Evolutionary conservation across 805 yeast genomes (phyloP).

Genomic region (Lipomyces starkeyi): DNA sequence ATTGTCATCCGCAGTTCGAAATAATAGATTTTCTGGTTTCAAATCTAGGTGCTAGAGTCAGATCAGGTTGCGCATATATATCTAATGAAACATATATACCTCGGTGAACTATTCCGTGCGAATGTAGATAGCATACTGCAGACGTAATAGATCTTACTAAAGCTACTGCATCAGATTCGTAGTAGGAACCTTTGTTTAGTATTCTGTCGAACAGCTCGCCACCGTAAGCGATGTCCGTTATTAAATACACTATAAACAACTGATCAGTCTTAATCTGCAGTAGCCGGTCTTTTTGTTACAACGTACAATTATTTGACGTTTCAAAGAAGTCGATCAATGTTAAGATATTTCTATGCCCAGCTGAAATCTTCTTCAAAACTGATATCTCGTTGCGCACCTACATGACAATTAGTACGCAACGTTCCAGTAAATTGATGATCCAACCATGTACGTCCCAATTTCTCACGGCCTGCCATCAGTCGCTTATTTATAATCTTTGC

Average conservation of each 20-base stretch:
- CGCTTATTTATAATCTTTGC: conserved; percentile 59
- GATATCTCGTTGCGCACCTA: conserved; percentile 65
- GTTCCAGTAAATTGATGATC: background rate
- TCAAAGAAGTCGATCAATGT: conserved; percentile 73
- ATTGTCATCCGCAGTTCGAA: conserved; percentile 50
- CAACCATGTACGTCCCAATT: conserved; percentile 43
- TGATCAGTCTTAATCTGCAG: background rate
- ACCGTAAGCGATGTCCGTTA: conserved; percentile 70
- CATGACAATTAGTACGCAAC: conserved; percentile 7
- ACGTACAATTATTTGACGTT: conserved; percentile 59
- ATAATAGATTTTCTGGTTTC: conserved; percentile 73
- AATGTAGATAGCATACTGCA: conserved; percentile 64
- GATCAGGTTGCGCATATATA: background rate
- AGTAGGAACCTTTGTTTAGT: conserved; percentile 53
- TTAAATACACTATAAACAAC: conserved; percentile 48
- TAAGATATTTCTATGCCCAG: conserved; percentile 60
- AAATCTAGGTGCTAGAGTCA: conserved; percentile 50
- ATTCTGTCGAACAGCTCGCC: conserved; percentile 73
- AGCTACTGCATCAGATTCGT: conserved; percentile 56
- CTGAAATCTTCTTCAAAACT: conserved; percentile 58
- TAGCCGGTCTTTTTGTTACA: background rate
- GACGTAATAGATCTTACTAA: conserved; percentile 58
- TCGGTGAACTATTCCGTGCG: conserved; percentile 67
- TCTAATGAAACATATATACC: conserved; percentile 16
- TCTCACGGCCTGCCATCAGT: conserved; percentile 60